phyloP scores from a whole-genome alignment of 495 filamentous ascomycete genomes.

The Hypoxylon lienhwacheense region DNA sequence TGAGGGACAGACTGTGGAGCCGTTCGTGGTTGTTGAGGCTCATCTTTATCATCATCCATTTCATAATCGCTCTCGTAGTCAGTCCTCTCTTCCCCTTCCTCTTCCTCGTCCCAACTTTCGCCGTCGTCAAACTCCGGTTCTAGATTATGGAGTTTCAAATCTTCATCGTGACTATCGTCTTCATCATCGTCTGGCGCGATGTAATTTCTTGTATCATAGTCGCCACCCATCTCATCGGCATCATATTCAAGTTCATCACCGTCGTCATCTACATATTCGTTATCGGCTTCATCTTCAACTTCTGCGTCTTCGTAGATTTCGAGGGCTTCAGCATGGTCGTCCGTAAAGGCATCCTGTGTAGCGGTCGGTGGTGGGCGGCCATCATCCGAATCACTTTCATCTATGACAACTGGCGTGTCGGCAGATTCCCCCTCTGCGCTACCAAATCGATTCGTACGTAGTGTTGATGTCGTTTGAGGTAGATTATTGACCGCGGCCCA shows the following conservation, averaged over 20 bases:
- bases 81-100: constrained; percentile 33
- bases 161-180: constrained; percentile 42
- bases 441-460: constrained; percentile 18
- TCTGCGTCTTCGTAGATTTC: constrained; percentile 36
- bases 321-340: constrained; percentile 23
- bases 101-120: constrained; percentile 37
- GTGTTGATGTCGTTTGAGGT: constrained; percentile 8
- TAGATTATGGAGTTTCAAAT: constrained; percentile 21
- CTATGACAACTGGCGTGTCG: constrained; percentile 34
- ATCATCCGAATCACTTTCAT: constrained; percentile 32
- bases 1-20: constrained; percentile 33
- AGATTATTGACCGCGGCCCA: constrained; percentile 32
- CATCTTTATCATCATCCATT: constrained; percentile 15
- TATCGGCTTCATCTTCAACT: constrained; percentile 34
- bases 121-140: constrained; percentile 37
- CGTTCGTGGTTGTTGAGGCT: constrained; percentile 9
- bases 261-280: constrained; percentile 42
- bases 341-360: constrained; percentile 25
- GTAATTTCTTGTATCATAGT: constrained; percentile 39
- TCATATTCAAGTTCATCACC: constrained; percentile 46
- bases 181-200: constrained; percentile 41
- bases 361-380: constrained; percentile 20
- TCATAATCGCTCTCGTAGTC: constrained; percentile 33
- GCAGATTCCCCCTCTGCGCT: constrained; percentile 28
- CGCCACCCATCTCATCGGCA: constrained; percentile 35